Conservation (phyloP, 106 monocot species). For the Dactylorhiza incarnata region DNA sequence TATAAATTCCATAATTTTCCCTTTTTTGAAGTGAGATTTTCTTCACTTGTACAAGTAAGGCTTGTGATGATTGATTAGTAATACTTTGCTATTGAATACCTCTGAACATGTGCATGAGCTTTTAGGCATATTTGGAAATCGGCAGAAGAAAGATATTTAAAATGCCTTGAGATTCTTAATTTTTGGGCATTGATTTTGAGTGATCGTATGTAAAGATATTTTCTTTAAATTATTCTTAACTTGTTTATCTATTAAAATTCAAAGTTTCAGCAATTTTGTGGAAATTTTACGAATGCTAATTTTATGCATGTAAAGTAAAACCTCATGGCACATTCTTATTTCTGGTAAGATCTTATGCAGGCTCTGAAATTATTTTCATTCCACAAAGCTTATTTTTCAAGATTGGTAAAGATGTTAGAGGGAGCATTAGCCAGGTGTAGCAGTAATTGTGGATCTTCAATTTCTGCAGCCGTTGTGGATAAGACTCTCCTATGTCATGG, state of each 20-base stretch:
- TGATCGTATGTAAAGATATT: neutral
- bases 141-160: neutral
- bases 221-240: neutral
- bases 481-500: constrained; percentile 40
- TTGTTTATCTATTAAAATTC: neutral
- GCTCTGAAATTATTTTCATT: constrained; percentile 46
- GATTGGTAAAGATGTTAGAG: constrained; percentile 39
- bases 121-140: neutral
- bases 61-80: too few relatives aligned
- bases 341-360: constrained; percentile 17
- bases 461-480: constrained; percentile 37
- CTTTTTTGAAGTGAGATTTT: too few relatives aligned
- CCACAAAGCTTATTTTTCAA: constrained; percentile 43
- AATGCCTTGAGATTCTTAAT: neutral
- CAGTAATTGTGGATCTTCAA: constrained; percentile 23
- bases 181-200: neutral
- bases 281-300: neutral
- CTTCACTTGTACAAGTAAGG: too few relatives aligned
- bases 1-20: too few relatives aligned
- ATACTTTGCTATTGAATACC: neutral
- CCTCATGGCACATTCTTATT: neutral
- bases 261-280: neutral
- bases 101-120: neutral
- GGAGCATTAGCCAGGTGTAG: constrained; percentile 28
- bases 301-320: neutral